A percentile compares a stretch with the other conserved stretches of the same genome.
These are phyloP conservation scores for Colletotrichum spaethianum DNA, from an alignment of 2,329 filamentous ascomycete genomes.

Conservation along the genomic window DNA sequence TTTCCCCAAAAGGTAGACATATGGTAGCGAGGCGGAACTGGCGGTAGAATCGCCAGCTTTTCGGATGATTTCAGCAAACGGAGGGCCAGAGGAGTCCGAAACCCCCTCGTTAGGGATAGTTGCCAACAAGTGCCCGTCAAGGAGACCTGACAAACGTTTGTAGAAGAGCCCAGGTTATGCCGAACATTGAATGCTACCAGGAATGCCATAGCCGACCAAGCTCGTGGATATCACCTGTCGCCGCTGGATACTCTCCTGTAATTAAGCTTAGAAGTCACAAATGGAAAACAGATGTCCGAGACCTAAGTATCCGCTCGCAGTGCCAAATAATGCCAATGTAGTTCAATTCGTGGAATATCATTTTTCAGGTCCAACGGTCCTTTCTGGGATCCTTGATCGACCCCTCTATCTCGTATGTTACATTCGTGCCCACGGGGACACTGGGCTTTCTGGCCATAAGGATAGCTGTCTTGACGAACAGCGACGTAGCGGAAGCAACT, in stretches of 20 bases:
- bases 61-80: background rate
- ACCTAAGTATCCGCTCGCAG: too few species aligned
- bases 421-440: slow-evolving; percentile 18
- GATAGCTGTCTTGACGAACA: background rate
- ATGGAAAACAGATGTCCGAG: background rate
- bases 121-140: background rate
- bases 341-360: slow-evolving; percentile 9
- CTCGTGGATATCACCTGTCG: background rate
- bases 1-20: background rate
- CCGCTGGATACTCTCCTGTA: background rate
- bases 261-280: background rate
- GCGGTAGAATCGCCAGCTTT: background rate
- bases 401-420: slow-evolving; percentile 24
- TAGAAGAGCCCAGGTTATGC: background rate
- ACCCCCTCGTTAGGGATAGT: background rate
- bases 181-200: background rate
- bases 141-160: too few species aligned
- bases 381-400: background rate
- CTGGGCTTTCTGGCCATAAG: background rate
- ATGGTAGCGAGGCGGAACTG: background rate
- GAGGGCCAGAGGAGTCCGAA: background rate
- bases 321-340: background rate
- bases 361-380: background rate
- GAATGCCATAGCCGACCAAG: background rate
- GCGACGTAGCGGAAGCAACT: background rate